These are phyloP conservation scores for Beauveria asiatica DNA, from an alignment of 2,329 filamentous ascomycete species.

Conservation along the genomic window DNA sequence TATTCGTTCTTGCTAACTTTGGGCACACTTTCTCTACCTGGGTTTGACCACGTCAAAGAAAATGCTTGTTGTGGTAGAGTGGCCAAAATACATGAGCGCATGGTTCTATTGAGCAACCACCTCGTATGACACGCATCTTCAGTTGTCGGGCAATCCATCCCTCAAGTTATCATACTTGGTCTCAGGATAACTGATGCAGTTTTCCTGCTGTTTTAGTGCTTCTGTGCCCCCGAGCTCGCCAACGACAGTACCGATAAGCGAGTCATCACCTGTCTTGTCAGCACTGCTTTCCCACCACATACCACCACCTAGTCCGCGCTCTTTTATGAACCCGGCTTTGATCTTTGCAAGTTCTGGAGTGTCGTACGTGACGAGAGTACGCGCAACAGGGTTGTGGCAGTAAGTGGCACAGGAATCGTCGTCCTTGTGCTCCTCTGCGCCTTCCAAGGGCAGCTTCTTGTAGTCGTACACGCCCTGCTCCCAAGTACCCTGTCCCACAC, in stretches of 20 bases:
- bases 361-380: conserved; percentile 72
- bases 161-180: conserved; percentile 65
- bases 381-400: conserved; percentile 57
- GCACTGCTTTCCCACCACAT: conserved; percentile 97
- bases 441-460: conserved; percentile 68
- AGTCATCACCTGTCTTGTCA: conserved; percentile 57
- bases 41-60: background rate
- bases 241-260: conserved; percentile 60
- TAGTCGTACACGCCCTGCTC: conserved; percentile 83
- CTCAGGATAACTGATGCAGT: conserved; percentile 55
- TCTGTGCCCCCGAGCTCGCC: conserved; percentile 45
- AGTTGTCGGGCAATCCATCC: conserved; percentile 44
- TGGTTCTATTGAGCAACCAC: background rate
- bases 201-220: conserved; percentile 42
- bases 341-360: conserved; percentile 55
- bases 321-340: conserved; percentile 66
- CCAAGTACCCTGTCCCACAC: conserved; percentile 73
- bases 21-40: background rate
- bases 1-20: background rate
- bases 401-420: conserved; percentile 60
- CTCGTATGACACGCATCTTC: background rate
- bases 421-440: conserved; percentile 58
- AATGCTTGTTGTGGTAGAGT: background rate
- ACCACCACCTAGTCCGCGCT: conserved; percentile 65
- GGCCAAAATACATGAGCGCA: background rate